Base-by-base conservation (phyloP, 2,329 filamentous ascomycete species). In the Cladosporium sp. region DNA sequence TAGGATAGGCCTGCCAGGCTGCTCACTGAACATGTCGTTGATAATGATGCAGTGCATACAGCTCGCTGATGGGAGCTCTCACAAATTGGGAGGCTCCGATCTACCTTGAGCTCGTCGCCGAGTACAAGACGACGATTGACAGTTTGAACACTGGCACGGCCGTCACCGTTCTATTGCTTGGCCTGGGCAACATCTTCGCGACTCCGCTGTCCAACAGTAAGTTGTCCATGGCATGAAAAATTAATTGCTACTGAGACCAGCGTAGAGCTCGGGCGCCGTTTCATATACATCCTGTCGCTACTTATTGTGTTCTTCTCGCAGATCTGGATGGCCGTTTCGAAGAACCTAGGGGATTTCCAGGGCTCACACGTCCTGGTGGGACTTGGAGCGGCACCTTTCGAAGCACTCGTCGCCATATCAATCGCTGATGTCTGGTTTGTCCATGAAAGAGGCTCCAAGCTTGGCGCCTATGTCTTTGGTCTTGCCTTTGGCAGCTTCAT, bases 391-490 rank as follows among this genome's bases (percentile, higher is more conserved):
- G 39, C 42, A 15, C 42, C 42, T 20, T 44, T 44, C 52, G 77
- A 80, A 56, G 70, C 76, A 2, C 62, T 80, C 4, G 74, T 80
- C 5, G 76, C 78, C 59, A 75, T 73, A 57, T 78, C 74, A 1
- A 68, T 74, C 29, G 68, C 64, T 2, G 72, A 75, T 53, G 54
- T 74, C n/a, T 74, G 68, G 58, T 75, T 73, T 48, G 68, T 73
- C n/a, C 72, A 75, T 54, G 65, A 74, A 54, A 64, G 72, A 30
- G 71, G 70, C 0, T 61, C 65, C 1, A 73, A 74, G 69, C 80
- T 79, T 50, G 65, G 62, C 0, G 64, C 74, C 8, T 80, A 75
- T 52, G 61, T 73, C 50, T 72, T 66, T 51, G 66, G 70, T 37
- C 66, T 39, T 1, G 60, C 61, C 29, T 56, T 64, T 3, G 68